These are phyloP conservation scores for Tieghemiomyces parasiticus DNA, from an alignment of 192 early-diverging fungal species.

Conservation along the genomic window DNA sequence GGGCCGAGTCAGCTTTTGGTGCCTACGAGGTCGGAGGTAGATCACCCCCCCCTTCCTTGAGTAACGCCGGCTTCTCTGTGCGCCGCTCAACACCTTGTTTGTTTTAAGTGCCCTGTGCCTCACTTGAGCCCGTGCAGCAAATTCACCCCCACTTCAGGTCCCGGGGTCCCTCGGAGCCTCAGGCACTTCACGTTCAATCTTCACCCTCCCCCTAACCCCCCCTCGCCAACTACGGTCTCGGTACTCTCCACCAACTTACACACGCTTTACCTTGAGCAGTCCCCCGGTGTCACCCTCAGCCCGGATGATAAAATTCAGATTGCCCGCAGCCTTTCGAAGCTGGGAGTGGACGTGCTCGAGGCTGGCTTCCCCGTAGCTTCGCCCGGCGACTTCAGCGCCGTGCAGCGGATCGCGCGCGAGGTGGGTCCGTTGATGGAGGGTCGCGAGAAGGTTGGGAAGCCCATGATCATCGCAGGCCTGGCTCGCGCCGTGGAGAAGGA, in stretches of 20 bases:
- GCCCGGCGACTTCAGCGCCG: conserved; percentile 88
- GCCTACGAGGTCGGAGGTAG: neutral
- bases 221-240: neutral
- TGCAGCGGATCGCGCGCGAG: conserved; percentile 83
- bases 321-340: conserved; percentile 77
- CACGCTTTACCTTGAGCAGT: conserved; percentile 48
- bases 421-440: conserved; percentile 75
- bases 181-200: too few relatives aligned
- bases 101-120: too few relatives aligned
- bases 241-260: too few relatives aligned
- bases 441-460: conserved; percentile 56
- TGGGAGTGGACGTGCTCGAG: conserved; percentile 92
- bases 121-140: too few relatives aligned
- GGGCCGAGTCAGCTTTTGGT: too few relatives aligned
- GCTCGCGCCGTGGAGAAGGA: conserved; percentile 73
- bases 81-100: too few relatives aligned
- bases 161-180: too few relatives aligned
- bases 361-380: conserved; percentile 94
- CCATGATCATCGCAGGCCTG: conserved; percentile 81
- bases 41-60: neutral
- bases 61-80: too few relatives aligned
- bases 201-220: neutral
- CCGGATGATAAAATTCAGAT: conserved; percentile 90
- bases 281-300: conserved; percentile 89
- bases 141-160: too few relatives aligned